Base-by-base conservation (phyloP, 2,329 filamentous ascomycete genomes). In the Sporothrix mexicana region DNA sequence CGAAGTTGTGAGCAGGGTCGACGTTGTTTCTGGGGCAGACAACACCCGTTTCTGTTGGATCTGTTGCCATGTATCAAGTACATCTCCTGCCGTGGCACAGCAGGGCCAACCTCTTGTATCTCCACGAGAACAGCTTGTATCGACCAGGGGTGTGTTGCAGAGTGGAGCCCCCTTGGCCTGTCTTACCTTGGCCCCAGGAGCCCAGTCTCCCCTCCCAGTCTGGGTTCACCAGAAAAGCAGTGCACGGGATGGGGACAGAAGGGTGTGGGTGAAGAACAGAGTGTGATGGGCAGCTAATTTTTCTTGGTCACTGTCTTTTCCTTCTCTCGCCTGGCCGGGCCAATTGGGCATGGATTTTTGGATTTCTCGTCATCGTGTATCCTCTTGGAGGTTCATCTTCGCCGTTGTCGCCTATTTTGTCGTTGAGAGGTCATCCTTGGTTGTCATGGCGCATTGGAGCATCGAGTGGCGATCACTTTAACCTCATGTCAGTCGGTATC, bases 41-140 rank as follows among this genome's bases (percentile, higher is more conserved):
- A 12, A 66, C 61, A 25, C 20, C 61, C 36, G 55, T 45, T 64
- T 64, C 36, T 45, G 59, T 64, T 47, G n/a, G 12, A 47, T 2
- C 7, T 64, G 8, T 20, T 15, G 20, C 12, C 20, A 47, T 66
- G 61, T 47, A 66, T 47, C 61, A 20, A 36, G 47, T 67, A 67
- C 64, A 51, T 67, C 7, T n/a, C n/a, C 45, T n/a, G 13, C 45
- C 13, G 45, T 36, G 15, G 64, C 13, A 67, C 13, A 5, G 8
- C 23, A 51, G 64, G 23, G 23, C 8, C 49, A 41, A 57, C n/a
- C n/a, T n/a, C 23, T 51, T 67, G 64, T 67, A 67, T 23, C 3
- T 13, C 64, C 64, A 51, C 47, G 64, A 67, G 20, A 66, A 67
- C 23, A 25, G 45, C 13, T 67, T 67, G 62, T 67, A 51, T 67